Percentiles rank a stretch among this genome's conserved stretches.
Evolutionary conservation across 2,329 filamentous ascomycete species (phyloP).

Genomic region (Xylaria polymorpha): DNA sequence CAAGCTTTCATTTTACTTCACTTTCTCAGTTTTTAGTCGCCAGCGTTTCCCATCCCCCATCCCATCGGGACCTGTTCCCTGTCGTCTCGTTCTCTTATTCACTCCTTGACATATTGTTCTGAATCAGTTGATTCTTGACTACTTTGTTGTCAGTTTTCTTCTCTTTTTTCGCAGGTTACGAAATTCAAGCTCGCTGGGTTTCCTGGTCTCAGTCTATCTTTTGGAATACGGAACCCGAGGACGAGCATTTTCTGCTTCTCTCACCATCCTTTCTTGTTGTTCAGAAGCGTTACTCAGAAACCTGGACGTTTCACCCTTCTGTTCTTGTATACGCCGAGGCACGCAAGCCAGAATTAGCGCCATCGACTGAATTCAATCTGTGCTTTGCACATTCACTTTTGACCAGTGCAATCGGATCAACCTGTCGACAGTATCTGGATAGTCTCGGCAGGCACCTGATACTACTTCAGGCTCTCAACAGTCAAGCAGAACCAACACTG

Average conservation of each 20-base stretch:
- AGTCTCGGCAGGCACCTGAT: slow-evolving; percentile 27
- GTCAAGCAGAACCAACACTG: slow-evolving; percentile 36
- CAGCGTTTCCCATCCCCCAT: slow-evolving; percentile 29
- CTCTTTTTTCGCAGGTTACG: slow-evolving; percentile 45
- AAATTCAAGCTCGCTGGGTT: slow-evolving; percentile 43
- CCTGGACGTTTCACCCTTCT: slow-evolving; percentile 52
- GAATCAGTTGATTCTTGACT: slow-evolving; percentile 34
- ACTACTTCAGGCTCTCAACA: slow-evolving; percentile 12
- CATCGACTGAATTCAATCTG: slow-evolving; percentile 1
- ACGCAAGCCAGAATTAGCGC: slow-evolving; percentile 7
- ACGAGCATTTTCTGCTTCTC: slow-evolving; percentile 32
- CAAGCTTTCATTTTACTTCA: slow-evolving; percentile 8
- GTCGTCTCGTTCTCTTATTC: slow-evolving; percentile 44
- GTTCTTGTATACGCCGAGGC: slow-evolving; percentile 41
- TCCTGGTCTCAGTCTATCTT: slow-evolving; percentile 42
- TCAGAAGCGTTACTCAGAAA: slow-evolving; percentile 45
- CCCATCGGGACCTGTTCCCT: slow-evolving; percentile 42
- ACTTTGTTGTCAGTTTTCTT: slow-evolving; percentile 28
- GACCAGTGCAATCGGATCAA: neutral
- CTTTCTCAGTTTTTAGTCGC: slow-evolving; percentile 28
- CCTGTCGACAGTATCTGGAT: slow-evolving; percentile 28
- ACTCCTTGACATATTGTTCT: slow-evolving; percentile 40
- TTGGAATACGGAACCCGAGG: slow-evolving; percentile 35
- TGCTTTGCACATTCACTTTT: slow-evolving; percentile 3
- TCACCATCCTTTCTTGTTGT: slow-evolving; percentile 39